Conservation (phyloP, 495 filamentous ascomycete species). For the Penicillium cinerascens region DNA sequence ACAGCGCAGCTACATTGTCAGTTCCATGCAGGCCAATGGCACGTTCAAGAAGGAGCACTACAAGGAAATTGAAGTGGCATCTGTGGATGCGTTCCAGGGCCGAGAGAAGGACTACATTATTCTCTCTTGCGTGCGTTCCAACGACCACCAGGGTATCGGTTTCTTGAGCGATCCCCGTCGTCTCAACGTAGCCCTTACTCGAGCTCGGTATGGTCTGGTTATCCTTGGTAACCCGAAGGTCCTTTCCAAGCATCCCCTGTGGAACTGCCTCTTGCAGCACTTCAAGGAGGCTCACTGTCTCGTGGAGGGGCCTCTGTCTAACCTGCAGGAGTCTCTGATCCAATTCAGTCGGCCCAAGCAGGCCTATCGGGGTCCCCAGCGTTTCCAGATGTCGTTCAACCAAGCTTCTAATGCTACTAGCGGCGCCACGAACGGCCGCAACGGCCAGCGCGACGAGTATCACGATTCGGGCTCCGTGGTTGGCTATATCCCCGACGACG, state of each 20-base stretch:
- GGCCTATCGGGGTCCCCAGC: slow-evolving; percentile 84
- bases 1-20: slow-evolving; percentile 96
- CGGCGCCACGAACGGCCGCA: slow-evolving; percentile 47
- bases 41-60: slow-evolving; percentile 98
- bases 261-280: slow-evolving; percentile 93
- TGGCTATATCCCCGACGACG: slow-evolving; percentile 94
- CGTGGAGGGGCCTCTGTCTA: slow-evolving; percentile 94
- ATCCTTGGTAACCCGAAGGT: slow-evolving; percentile 99
- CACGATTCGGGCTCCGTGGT: slow-evolving; percentile 83
- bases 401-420: slow-evolving; percentile 55
- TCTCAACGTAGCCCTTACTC: slow-evolving; percentile 97
- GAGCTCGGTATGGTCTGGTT: slow-evolving; percentile 92
- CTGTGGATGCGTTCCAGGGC: slow-evolving; percentile 97
- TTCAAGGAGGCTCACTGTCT: slow-evolving; percentile 97
- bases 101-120: slow-evolving; percentile 99
- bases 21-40: slow-evolving; percentile 95
- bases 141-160: slow-evolving; percentile 98
- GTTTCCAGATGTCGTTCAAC: slow-evolving; percentile 81
- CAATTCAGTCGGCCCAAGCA: slow-evolving; percentile 95
- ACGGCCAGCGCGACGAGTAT: slow-evolving; percentile 64
- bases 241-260: slow-evolving; percentile 93
- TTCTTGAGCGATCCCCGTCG: slow-evolving; percentile 98
- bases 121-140: slow-evolving; percentile 95
- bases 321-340: slow-evolving; percentile 88
- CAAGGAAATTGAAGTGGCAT: slow-evolving; percentile 98